Conservation (phyloP, 2,329 filamentous ascomycete genomes). For the Paecilomyces dactylethromorphus region DNA sequence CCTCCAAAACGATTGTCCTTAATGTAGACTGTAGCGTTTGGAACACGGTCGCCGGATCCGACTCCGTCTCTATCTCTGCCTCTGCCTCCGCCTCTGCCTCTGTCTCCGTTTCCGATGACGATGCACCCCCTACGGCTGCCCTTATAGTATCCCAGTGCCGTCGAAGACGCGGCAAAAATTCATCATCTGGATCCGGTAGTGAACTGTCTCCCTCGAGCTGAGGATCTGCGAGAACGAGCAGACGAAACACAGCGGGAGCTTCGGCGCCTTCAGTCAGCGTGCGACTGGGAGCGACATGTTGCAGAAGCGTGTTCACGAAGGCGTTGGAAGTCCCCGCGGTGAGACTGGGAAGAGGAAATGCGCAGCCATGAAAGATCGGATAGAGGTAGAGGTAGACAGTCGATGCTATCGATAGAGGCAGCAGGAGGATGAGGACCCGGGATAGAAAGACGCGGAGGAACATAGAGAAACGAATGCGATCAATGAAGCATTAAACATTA, state of each 20-base stretch:
- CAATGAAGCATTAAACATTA: not conserved
- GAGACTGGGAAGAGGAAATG: slow-evolving; percentile 56
- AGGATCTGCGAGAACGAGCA: slow-evolving; percentile 83
- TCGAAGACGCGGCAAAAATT: slow-evolving; percentile 34
- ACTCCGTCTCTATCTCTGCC: too few relatives aligned
- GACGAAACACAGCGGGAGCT: slow-evolving; percentile 65
- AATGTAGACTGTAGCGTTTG: slow-evolving; percentile 16
- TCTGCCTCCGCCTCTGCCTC: too few relatives aligned
- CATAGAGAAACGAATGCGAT: slow-evolving; percentile 35
- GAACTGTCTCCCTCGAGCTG: slow-evolving; percentile 90
- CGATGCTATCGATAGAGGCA: slow-evolving; percentile 62
- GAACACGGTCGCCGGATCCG: slow-evolving; percentile 6
- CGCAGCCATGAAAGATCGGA: slow-evolving; percentile 71
- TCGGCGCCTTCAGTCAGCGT: not conserved
- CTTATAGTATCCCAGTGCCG: slow-evolving; percentile 26
- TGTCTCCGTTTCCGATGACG: not conserved
- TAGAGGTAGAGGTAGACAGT: slow-evolving; percentile 83
- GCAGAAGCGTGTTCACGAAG: slow-evolving; percentile 28
- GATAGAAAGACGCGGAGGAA: slow-evolving; percentile 42
- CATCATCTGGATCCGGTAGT: slow-evolving; percentile 52
- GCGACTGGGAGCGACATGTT: slow-evolving; percentile 23
- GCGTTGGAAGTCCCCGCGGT: slow-evolving; percentile 9
- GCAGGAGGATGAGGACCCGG: slow-evolving; percentile 42
- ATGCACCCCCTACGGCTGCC: slow-evolving; percentile 3
- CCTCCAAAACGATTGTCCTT: slow-evolving; percentile 49